Percentiles rank a stretch among this genome's conserved stretches.
phyloP scores from a whole-genome alignment of 129 eudicot genomes.

The Cynara cardunculus region DNA sequence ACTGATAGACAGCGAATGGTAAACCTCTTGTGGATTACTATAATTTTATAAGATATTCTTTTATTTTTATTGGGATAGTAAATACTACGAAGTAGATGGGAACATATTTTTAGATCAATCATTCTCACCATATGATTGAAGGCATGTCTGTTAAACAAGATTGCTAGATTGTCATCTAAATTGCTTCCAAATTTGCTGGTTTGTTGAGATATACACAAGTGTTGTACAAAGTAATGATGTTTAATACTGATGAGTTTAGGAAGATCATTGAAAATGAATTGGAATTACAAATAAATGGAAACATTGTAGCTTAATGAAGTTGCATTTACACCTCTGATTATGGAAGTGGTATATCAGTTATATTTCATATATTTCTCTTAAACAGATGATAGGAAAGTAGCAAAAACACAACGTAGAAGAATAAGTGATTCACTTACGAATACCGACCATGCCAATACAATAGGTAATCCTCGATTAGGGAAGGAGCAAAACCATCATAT shows the following conservation, averaged over 20 bases:
- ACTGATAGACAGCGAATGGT: conserved; percentile 84
- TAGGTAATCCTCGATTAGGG: background rate
- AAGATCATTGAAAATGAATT: background rate
- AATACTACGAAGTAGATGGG: background rate
- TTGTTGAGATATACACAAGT: background rate
- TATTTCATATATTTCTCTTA: background rate
- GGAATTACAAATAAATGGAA: background rate
- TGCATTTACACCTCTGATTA: background rate
- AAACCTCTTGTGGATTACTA: conserved; percentile 16
- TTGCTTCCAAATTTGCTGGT: background rate
- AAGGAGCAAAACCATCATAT: background rate
- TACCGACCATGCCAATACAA: background rate
- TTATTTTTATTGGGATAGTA: background rate
- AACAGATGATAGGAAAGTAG: background rate
- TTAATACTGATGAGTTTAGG: background rate
- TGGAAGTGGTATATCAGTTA: background rate
- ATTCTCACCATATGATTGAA: background rate
- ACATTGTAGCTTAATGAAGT: background rate
- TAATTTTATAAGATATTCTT: background rate
- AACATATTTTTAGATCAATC: background rate
- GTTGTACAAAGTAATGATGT: background rate
- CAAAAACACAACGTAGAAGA: background rate
- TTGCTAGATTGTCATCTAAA: background rate
- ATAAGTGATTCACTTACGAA: background rate
- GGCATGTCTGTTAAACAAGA: background rate